Evolutionary conservation across 2,329 filamentous ascomycete genomes (phyloP), one percentile per base, ranked within the genome.

Genomic region (Trichoderma koningii): DNA sequence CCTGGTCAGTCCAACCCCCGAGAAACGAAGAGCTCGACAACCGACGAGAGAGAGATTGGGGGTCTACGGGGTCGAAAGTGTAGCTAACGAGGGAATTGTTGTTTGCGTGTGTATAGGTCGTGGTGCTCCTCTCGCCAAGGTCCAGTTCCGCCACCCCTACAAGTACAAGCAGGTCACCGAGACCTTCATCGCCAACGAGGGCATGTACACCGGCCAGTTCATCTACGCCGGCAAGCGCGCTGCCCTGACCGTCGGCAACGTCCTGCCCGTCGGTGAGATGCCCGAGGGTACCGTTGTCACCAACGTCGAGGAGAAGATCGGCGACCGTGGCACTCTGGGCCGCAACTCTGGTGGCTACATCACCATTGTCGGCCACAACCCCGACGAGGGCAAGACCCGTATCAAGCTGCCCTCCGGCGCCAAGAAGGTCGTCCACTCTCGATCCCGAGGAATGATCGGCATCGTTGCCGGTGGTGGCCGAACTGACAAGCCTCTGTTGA

Each of bases 131-230:
- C 92, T 99, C 79, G 95, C 95, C 80, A 92, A 92, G 83, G 93
- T 99, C 78, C 84, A 88, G 76, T 99, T 99, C 92, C 93, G 95
- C 77, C 91, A 96, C 83, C 93, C 95, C 76, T 99, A 99, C 90
- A 88, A 89, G 83, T 98, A 92, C 91, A 97, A 96, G 89, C 89
- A 93, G 80, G 85, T 93, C 81, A 94, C 90, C 82, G 93, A 99
- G 90, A 99, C 95, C 75, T 97, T 99, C 90, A 99, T 99, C 80
- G 95, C 95, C 83, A 99, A 98, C 85, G 95, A 98, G 87, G 95
- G 95, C 86, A 97, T 98, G 93, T 99, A 98, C 92, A 97, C 95
- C 73, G 95, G 95, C 81, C 95, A 99, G 84, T 99, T 99, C 88
- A 93, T 99, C 90, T 99, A 99, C 85, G 95, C 94, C 80, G 95